phyloP scores from a whole-genome alignment of 805 yeast species.

The Ogataea polymorpha region DNA sequence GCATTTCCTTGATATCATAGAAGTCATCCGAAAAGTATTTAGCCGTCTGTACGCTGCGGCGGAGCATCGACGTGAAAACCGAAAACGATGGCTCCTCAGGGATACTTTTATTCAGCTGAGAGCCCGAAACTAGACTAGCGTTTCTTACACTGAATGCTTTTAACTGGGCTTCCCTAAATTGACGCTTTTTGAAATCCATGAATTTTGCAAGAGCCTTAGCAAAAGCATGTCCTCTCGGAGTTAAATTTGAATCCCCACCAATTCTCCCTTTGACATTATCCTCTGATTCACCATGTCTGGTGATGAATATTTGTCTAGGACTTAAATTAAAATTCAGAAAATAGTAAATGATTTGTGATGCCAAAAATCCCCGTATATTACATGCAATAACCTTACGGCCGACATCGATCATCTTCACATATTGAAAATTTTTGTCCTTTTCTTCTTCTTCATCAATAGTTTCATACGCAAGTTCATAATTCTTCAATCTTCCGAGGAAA shows the following conservation, averaged over 20 bases:
- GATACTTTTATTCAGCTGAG: background rate
- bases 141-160: slow-evolving; percentile 27
- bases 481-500: slow-evolving; percentile 74
- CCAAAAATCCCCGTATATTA: slow-evolving; percentile 80
- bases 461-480: slow-evolving; percentile 87
- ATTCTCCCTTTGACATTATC: slow-evolving; percentile 83
- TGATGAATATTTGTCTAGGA: slow-evolving; percentile 90
- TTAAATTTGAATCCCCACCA: slow-evolving; percentile 87
- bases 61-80: slow-evolving; percentile 90
- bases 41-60: slow-evolving; percentile 76
- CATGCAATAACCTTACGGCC: slow-evolving; percentile 92
- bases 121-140: slow-evolving; percentile 26
- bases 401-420: slow-evolving; percentile 93
- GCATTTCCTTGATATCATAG: slow-evolving; percentile 80
- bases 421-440: slow-evolving; percentile 64
- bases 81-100: slow-evolving; percentile 69
- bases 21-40: slow-evolving; percentile 67
- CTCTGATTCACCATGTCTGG: slow-evolving; percentile 90
- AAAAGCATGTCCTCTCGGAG: slow-evolving; percentile 74
- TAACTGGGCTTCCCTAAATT: slow-evolving; percentile 63
- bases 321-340: slow-evolving; percentile 82
- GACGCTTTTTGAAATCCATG: slow-evolving; percentile 64
- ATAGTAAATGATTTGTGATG: slow-evolving; percentile 91
- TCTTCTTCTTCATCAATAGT: slow-evolving; percentile 77
- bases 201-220: slow-evolving; percentile 71